Conservation (phyloP, 1,284 basidiomycete genomes). For the Malassezia brasiliensis region DNA sequence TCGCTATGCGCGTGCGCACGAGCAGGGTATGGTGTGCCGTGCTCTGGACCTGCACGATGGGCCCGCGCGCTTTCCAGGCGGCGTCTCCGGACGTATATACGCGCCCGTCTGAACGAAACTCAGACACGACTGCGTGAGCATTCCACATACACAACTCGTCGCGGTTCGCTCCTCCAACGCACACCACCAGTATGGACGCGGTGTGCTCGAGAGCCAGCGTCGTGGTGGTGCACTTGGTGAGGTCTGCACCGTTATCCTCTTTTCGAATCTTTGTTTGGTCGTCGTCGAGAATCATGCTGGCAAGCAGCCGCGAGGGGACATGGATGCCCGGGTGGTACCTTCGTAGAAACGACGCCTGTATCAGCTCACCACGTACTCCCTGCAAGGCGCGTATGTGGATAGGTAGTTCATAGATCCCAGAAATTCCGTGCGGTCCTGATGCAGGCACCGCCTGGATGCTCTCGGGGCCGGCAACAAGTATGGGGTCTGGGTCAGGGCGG, state of each 20-base stretch:
- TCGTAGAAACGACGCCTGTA: constrained; percentile 2
- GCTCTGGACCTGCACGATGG: constrained; percentile 11
- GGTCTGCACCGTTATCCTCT: neutral
- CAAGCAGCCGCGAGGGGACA: constrained; percentile 10
- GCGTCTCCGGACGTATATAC: neutral
- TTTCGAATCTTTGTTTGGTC: constrained; percentile 1
- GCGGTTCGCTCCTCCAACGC: constrained; percentile 7
- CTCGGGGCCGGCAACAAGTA: neutral
- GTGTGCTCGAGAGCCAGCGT: neutral
- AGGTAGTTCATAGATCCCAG: neutral
- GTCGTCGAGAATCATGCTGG: constrained; percentile 7
- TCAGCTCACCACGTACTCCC: neutral
- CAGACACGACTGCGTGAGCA: neutral
- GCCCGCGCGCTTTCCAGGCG: neutral
- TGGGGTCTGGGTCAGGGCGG: neutral
- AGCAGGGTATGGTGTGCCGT: neutral
- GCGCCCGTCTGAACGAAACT: neutral
- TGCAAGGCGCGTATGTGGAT: constrained; percentile 7
- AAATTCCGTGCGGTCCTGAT: neutral
- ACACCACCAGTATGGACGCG: neutral
- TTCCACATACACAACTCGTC: constrained; percentile 1
- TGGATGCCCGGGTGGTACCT: constrained; percentile 14
- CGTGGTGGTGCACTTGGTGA: constrained; percentile 1
- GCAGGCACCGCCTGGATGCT: constrained; percentile 1
- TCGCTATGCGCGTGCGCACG: neutral